A percentile compares a stretch with the other conserved stretches of the same genome.
These are phyloP conservation scores for Asclepias syriaca DNA, from an alignment of 257 asterid species.

Conservation along the genomic window DNA sequence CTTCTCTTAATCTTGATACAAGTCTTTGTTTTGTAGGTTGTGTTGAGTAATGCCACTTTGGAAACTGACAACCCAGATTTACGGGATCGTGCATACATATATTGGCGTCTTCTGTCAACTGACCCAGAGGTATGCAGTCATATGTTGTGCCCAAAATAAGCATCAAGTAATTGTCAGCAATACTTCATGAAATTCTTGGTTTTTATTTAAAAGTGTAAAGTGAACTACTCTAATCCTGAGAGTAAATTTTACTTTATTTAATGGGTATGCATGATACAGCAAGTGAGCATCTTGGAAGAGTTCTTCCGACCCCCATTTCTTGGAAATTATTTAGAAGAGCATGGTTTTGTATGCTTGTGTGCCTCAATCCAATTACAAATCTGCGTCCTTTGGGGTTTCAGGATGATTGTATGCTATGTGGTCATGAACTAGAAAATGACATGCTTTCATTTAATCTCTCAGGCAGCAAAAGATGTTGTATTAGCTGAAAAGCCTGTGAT, in stretches of 20 bases:
- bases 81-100: constrained; percentile 97
- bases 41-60: constrained; percentile 94
- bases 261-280: background rate
- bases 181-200: background rate
- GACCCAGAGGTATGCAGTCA: constrained; percentile 84
- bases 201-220: background rate
- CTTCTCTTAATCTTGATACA: background rate
- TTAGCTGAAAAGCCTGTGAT: constrained; percentile 98
- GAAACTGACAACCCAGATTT: constrained; percentile 99
- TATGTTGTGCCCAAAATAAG: background rate
- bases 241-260: background rate
- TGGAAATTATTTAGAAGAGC: background rate
- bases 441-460: constrained; percentile 21
- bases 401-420: background rate
- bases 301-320: background rate
- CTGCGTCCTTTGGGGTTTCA: background rate
- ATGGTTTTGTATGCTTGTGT: background rate
- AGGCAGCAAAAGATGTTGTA: constrained; percentile 99
- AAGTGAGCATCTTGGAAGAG: background rate
- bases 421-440: background rate
- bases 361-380: background rate
- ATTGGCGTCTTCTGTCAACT: constrained; percentile 99
- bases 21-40: constrained; percentile 51
- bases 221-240: background rate
- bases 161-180: background rate